Conservation (phyloP, 2,329 filamentous ascomycete species). For the Aspergillus clavatus region DNA sequence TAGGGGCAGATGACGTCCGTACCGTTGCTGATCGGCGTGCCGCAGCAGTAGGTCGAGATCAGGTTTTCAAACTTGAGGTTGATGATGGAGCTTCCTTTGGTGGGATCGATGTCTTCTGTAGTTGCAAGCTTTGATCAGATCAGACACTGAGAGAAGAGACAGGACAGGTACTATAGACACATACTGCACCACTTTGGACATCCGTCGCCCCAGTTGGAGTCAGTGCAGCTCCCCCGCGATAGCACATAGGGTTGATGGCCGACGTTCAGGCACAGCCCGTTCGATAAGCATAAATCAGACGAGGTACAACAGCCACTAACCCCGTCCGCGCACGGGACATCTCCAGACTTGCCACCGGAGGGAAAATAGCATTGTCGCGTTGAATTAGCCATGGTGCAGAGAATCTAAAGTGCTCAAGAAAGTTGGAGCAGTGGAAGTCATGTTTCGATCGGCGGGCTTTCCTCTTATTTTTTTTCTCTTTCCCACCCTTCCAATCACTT, state of each 20-base stretch:
- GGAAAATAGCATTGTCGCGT: background rate
- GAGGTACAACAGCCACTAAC: background rate
- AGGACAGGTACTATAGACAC: too few species aligned
- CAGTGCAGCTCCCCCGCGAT: conserved; percentile 27
- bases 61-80: conserved; percentile 13
- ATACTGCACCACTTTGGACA: conserved; percentile 21
- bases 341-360: background rate
- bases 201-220: conserved; percentile 23
- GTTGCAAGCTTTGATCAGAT: background rate
- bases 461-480: background rate
- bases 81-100: conserved; percentile 19
- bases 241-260: conserved; percentile 23
- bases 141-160: too few species aligned
- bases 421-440: background rate
- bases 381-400: background rate
- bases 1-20: conserved; percentile 14
- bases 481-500: too few species aligned
- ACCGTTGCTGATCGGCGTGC: conserved; percentile 11
- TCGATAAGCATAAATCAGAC: conserved; percentile 13
- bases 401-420: background rate
- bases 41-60: conserved; percentile 23
- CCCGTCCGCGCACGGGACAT: background rate
- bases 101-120: conserved; percentile 10
- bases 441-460: background rate
- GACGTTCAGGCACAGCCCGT: conserved; percentile 25